Conservation (phyloP, 192 early-diverging fungal species). For the Mortierella claussenii region DNA sequence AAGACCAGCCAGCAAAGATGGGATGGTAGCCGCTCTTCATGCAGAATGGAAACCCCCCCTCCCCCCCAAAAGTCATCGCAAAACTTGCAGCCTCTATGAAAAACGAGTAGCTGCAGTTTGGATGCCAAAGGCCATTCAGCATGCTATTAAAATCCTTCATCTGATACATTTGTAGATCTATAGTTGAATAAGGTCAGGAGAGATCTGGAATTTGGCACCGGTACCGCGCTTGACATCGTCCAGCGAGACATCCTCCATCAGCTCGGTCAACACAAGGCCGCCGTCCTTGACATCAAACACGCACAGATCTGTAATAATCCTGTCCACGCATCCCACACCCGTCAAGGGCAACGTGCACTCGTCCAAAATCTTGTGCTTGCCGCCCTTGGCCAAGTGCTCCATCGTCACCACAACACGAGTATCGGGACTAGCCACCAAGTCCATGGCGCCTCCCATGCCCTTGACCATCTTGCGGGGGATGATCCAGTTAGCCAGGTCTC, state of each 20-base stretch:
- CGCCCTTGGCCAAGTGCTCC: slow-evolving; percentile 65
- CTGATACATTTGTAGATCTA: no score
- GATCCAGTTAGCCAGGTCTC: slow-evolving; percentile 88
- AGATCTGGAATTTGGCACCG: slow-evolving; percentile 68
- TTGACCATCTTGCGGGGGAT: slow-evolving; percentile 88
- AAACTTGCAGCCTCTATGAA: no score
- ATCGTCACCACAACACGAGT: slow-evolving; percentile 84
- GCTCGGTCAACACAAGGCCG: slow-evolving; percentile 70
- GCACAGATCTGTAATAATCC: slow-evolving; percentile 74
- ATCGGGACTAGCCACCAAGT: slow-evolving; percentile 73
- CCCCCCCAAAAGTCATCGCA: no score
- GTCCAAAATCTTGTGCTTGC: slow-evolving; percentile 78
- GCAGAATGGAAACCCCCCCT: no score
- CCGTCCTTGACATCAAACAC: slow-evolving; percentile 74
- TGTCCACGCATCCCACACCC: slow-evolving; percentile 71
- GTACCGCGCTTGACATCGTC: slow-evolving; percentile 76
- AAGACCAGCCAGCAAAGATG: not conserved
- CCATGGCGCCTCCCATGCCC: slow-evolving; percentile 88
- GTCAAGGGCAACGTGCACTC: slow-evolving; percentile 79
- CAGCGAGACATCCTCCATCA: slow-evolving; percentile 67
- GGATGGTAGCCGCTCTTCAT: not conserved
- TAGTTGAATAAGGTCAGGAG: slow-evolving; percentile 43
- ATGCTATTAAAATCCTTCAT: no score
- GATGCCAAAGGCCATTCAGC: no score
- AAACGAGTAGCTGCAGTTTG: no score